Conservation (phyloP, 768 basidiomycete species). For the Suillus decipiens region DNA sequence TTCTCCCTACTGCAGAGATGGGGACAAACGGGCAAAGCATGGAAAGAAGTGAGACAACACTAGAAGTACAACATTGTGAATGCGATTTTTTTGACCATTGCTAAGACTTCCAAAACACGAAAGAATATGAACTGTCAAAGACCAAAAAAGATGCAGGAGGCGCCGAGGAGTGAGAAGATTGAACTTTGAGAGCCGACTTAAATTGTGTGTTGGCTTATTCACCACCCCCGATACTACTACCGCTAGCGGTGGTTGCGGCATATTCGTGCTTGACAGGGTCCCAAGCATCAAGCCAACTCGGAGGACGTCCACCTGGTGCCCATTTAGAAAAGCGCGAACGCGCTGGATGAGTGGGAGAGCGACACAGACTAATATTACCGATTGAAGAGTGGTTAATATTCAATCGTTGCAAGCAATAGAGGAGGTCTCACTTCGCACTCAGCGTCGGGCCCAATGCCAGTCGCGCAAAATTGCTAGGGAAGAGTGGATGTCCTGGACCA, state of each 20-base stretch:
- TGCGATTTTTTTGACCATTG: neutral
- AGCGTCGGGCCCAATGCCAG: slow-evolving; percentile 68
- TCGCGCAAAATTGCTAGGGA: slow-evolving; percentile 78
- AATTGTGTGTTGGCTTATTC: slow-evolving; percentile 17
- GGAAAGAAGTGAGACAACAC: neutral
- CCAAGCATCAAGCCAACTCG: slow-evolving; percentile 44
- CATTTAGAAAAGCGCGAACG: slow-evolving; percentile 26
- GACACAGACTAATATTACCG: slow-evolving; percentile 30
- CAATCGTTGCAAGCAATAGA: neutral
- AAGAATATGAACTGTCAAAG: slow-evolving; percentile 1
- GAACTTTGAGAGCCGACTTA: neutral
- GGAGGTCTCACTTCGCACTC: slow-evolving; percentile 46
- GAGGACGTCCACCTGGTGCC: slow-evolving; percentile 32
- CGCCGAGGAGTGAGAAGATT: neutral
- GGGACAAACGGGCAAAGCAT: neutral
- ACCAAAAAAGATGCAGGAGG: neutral
- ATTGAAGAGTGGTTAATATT: slow-evolving; percentile 9
- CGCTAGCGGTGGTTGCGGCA: slow-evolving; percentile 42
- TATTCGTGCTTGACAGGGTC: slow-evolving; percentile 44
- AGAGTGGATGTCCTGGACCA: slow-evolving; percentile 73
- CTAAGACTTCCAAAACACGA: neutral
- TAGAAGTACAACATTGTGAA: neutral
- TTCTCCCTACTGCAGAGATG: neutral
- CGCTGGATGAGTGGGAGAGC: slow-evolving; percentile 3
- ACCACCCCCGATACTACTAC: slow-evolving; percentile 29